Evolutionary conservation across 225 moss, liverwort and hornwort genomes (phyloP), one percentile per base, ranked within the genome.

Genomic region (Physcomitrellopsis africana): DNA sequence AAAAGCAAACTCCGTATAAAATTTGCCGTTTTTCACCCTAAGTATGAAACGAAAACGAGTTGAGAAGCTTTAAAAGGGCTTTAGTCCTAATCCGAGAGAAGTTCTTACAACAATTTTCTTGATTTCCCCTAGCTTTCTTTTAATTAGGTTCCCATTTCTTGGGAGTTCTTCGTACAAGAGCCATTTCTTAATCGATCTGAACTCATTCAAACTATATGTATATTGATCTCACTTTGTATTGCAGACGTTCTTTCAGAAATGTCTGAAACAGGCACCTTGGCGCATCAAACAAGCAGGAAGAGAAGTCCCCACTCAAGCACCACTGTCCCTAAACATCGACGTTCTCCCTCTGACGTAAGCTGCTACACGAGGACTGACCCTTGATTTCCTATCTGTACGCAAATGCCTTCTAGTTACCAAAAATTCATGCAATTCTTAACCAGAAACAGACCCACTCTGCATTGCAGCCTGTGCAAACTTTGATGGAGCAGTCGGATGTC

Each of bases 171-270:
- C 32, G 7, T 37, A 37, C 7, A 37, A 37, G 32, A 37, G 32
- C 5, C 27, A 51, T 27, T 11, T 52, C 16, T 52, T 32, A 51
- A 5, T 52, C 0, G 20, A 17, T 45, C 13, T 44, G 43, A n/a
- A 0, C 8, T 0, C n/a, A 42, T 51, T n/a, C 0, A 55, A 53
- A 23, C 48, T 24, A 15, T 37, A 7, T 22, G 3, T 11, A n/a
- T 42, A 46, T 45, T 60, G 49, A 72, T 45, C 4, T 11, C 10
- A 8, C 37, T 10, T 76, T 59, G 46, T 51, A 41, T 18, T 24
- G 69, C 69, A 80, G 80, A 80, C 56, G 74, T 80, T 1, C 23
- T 80, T 47, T 80, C 80, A 19, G 80, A 80, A 61, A 54, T 80
- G 11, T 80, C 74, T 10, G 80, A 80, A 27, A 80, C 54, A 42